phyloP scores from a whole-genome alignment of 352 stramenopile species.

The Phytophthora pluvialis region DNA sequence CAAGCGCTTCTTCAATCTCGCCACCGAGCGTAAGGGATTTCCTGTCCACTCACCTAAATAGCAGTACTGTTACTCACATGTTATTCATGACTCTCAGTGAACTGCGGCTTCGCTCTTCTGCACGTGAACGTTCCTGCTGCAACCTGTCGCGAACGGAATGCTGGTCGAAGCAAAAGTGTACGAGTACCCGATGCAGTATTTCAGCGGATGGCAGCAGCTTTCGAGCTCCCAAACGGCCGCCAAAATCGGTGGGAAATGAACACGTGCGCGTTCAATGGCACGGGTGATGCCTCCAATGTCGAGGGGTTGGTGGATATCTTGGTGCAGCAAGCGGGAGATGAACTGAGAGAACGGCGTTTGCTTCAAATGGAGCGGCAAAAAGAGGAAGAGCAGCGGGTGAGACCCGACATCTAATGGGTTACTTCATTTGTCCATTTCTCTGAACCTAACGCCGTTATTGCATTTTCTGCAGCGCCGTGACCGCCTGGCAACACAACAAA shows the following conservation, averaged over 20 bases:
- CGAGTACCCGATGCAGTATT: conserved; percentile 55
- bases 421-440: background rate
- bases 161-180: conserved; percentile 20
- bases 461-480: conserved; percentile 38
- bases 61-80: conserved; percentile 21
- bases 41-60: background rate
- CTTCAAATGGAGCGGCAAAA: conserved; percentile 1
- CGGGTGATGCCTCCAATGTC: background rate
- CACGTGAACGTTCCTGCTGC: conserved; percentile 36
- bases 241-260: conserved; percentile 50
- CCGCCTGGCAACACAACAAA: conserved; percentile 36
- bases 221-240: conserved; percentile 45
- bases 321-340: conserved; percentile 22
- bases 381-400: conserved; percentile 30
- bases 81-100: conserved; percentile 34
- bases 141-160: conserved; percentile 54
- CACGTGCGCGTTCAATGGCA: conserved; percentile 7
- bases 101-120: conserved; percentile 57
- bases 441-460: background rate
- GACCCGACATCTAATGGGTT: background rate
- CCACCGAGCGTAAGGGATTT: conserved; percentile 41
- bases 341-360: conserved; percentile 10
- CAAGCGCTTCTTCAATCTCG: conserved; percentile 72
- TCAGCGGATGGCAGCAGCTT: conserved; percentile 50
- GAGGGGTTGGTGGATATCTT: conserved; percentile 22